Base-by-base conservation (phyloP, 1,139 yeast species). In the Geotrichum klebahnii region DNA sequence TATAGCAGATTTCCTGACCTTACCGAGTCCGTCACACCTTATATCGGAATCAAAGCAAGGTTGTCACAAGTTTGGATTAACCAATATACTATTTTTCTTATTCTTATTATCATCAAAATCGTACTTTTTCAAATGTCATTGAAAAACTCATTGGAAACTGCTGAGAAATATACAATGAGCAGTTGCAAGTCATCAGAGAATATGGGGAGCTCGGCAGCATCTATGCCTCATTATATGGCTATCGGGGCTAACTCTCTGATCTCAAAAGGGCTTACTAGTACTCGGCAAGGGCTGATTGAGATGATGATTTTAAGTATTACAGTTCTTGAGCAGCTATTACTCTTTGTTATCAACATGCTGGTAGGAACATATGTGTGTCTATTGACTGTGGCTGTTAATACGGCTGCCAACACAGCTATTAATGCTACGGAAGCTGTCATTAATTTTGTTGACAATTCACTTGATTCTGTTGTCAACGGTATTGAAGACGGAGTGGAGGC, bases 341-440 rank as follows among this genome's bases (percentile, higher is more conserved):
- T 79, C 9, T 89, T 92, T 61, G 72, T 80, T 22, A 67, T 92
- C 16, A 89, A 87, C 38, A 61, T 90, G 55, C 77, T 84, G 47
- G 67, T 89, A 6, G 97, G 97, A 0, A 90, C 97, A 0, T 86
- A 85, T 66, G 81, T 86, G 0, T 92, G 98, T 67, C 70, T 92
- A 22, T 66, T 88, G 5, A 80, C 85, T 0, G 82, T 94, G 4
- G 78, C 90, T 0, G 71, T 89, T 6, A 81, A 79, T 57, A 87
- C 92, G 1, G 76, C 87, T 0, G 83, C 84, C 1, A 81, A 80
- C 55, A 79, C 81, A 37, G 95, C 95, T 0, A 66, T 84, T 1
- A 86, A 87, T 61, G 78, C 89, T 0, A 80, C 94, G 0, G 86
- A 82, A 59, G 64, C 76, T 1, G 70, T 86, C 1, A 72, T 88